These are phyloP conservation scores for Zygosaccharomyces bisporus DNA, from an alignment of 805 yeast genomes.

Conservation along the genomic window DNA sequence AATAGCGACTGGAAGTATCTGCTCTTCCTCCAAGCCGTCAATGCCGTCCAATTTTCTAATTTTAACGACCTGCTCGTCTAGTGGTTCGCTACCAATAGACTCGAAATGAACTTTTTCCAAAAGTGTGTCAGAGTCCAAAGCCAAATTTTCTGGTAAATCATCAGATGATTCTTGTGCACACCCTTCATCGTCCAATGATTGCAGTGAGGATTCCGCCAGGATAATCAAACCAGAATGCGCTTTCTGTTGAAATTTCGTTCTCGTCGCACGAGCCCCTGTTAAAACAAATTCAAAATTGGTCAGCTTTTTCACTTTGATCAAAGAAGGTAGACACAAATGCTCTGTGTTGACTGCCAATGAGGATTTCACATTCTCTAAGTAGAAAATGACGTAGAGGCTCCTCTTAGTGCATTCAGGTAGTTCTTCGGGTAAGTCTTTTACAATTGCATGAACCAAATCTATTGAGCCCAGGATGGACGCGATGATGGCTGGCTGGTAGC, in stretches of 20 bases:
- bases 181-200: constrained; percentile 17
- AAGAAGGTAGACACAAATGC: constrained; percentile 51
- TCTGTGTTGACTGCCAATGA: constrained; percentile 63
- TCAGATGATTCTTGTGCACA: constrained; percentile 11
- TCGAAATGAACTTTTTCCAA: constrained; percentile 74
- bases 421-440: constrained; percentile 23
- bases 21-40: constrained; percentile 39
- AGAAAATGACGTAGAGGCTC: constrained; percentile 45
- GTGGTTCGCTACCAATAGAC: constrained; percentile 47
- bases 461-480: constrained; percentile 33
- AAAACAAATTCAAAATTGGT: constrained; percentile 61
- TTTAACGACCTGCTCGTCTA: constrained; percentile 40
- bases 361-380: constrained; percentile 65
- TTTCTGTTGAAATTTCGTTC: constrained; percentile 75
- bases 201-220: constrained; percentile 53
- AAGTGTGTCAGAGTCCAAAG: constrained; percentile 69
- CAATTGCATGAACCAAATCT: constrained; percentile 29
- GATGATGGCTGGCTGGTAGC: constrained; percentile 39
- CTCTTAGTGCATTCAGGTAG: constrained; percentile 35
- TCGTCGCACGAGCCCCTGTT: constrained; percentile 84
- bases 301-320: constrained; percentile 53
- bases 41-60: constrained; percentile 38
- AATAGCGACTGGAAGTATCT: constrained; percentile 59
- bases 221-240: constrained; percentile 72
- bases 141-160: constrained; percentile 50